Conservation (phyloP, 257 asterid species). For the Anisodus tanguticus region DNA sequence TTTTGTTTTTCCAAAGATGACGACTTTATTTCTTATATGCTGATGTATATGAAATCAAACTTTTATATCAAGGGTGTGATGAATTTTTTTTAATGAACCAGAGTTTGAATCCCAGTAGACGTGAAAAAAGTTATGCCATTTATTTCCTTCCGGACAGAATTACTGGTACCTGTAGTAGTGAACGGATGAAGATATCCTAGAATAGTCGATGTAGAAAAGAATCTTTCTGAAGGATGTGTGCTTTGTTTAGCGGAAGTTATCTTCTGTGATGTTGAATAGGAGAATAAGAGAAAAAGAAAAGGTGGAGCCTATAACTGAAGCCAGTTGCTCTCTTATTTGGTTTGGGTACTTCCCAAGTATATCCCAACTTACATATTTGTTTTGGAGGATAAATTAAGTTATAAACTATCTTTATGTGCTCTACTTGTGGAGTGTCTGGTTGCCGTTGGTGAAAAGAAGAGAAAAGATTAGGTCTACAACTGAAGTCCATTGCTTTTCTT, state of each 20-base stretch:
- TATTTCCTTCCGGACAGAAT: not conserved
- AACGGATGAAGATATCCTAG: not conserved
- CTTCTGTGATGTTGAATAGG: not conserved
- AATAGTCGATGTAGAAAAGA: not conserved
- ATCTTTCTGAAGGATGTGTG: not conserved
- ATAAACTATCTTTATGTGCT: not conserved
- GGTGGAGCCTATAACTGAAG: not conserved
- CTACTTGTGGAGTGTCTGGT: not conserved
- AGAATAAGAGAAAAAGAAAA: not conserved
- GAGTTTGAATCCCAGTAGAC: not conserved
- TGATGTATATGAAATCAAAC: not conserved
- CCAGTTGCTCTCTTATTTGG: not conserved
- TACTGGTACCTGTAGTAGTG: not conserved
- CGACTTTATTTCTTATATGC: not conserved
- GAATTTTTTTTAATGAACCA: not conserved
- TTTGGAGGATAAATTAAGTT: slow-evolving; percentile 10
- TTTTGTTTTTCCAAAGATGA: not conserved
- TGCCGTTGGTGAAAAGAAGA: not conserved
- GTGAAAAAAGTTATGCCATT: not conserved
- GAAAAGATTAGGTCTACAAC: not conserved
- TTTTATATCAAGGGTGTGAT: not conserved
- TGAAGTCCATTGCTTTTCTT: not conserved
- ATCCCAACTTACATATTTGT: not conserved
- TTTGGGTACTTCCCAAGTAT: not conserved
- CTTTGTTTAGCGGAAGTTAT: not conserved